These are phyloP conservation scores for Glaciozyma antarctica DNA, from an alignment of 768 basidiomycete species.

Conservation along the genomic window DNA sequence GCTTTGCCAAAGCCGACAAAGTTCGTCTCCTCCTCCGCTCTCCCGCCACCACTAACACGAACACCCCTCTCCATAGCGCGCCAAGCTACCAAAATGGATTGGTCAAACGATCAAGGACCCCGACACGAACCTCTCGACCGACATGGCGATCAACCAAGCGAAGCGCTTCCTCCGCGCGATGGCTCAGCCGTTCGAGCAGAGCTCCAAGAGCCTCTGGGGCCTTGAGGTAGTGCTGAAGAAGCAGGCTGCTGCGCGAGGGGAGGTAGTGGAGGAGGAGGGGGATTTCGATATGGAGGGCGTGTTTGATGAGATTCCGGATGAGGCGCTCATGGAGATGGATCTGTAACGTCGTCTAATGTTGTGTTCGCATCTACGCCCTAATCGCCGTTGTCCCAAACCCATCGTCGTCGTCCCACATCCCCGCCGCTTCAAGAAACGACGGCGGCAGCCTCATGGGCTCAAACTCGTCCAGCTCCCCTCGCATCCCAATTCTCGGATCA, in stretches of 20 bases:
- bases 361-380: too few species aligned
- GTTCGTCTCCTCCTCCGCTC: not conserved
- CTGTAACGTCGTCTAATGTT: not conserved
- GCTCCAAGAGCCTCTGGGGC: constrained; percentile 92
- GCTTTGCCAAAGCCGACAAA: constrained; percentile 84
- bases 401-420: too few species aligned
- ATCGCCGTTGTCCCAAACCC: too few species aligned
- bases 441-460: too few species aligned
- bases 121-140: constrained; percentile 91
- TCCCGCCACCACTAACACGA: not conserved
- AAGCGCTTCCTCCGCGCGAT: constrained; percentile 98
- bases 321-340: not conserved
- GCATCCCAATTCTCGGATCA: too few species aligned
- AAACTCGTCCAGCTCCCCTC: too few species aligned
- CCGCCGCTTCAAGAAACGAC: too few species aligned
- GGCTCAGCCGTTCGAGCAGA: constrained; percentile 93
- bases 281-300: not conserved
- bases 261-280: not conserved
- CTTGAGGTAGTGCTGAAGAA: constrained; percentile 59
- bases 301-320: not conserved
- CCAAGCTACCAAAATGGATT: constrained; percentile 96
- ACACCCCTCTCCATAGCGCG: constrained; percentile 49
- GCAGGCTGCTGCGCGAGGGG: not conserved
- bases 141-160: constrained; percentile 47
- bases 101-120: constrained; percentile 99